Percentiles rank a stretch among this genome's conserved stretches.
Evolutionary conservation across 345 rosid species (phyloP).

Genomic region (Microthlaspi erraticum): DNA sequence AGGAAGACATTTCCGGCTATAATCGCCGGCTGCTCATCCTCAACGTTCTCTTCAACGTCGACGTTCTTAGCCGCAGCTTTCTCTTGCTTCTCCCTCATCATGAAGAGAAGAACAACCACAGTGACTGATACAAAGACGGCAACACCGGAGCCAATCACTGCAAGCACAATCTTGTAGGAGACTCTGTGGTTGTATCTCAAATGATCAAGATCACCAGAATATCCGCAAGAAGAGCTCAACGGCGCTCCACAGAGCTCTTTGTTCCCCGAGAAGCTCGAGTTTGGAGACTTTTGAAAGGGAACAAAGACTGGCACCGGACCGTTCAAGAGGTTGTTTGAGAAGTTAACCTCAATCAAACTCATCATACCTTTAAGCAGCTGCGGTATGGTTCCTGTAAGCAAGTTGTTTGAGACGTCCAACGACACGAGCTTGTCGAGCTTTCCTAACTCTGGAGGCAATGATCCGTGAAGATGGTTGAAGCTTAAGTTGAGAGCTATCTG

Average conservation of each 20-base stretch:
- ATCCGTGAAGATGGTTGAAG: slow-evolving; percentile 86
- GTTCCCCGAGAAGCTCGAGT: slow-evolving; percentile 76
- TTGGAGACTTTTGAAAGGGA: slow-evolving; percentile 89
- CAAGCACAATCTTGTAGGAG: slow-evolving; percentile 80
- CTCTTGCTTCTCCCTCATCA: slow-evolving; percentile 98
- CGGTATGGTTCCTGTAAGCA: slow-evolving; percentile 81
- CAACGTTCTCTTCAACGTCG: slow-evolving; percentile 53
- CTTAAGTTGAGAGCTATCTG: slow-evolving; percentile 79
- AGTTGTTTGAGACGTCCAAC: slow-evolving; percentile 83
- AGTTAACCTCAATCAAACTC: slow-evolving; percentile 91
- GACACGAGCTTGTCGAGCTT: slow-evolving; percentile 84
- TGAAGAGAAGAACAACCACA: slow-evolving; percentile 80
- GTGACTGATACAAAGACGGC: slow-evolving; percentile 87
- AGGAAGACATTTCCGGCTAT: slow-evolving; percentile 79
- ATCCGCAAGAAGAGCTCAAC: slow-evolving; percentile 61
- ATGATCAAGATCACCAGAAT: slow-evolving; percentile 47
- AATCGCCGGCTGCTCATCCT: slow-evolving; percentile 63
- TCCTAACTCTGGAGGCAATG: slow-evolving; percentile 77
- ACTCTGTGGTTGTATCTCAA: slow-evolving; percentile 73
- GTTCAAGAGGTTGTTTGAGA: slow-evolving; percentile 76
- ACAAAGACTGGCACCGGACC: slow-evolving; percentile 74
- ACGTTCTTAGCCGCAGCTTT: slow-evolving; percentile 60
- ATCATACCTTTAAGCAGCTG: slow-evolving; percentile 73
- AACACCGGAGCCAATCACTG: slow-evolving; percentile 89
- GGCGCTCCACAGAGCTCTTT: slow-evolving; percentile 94